Evolutionary conservation across 2,329 filamentous ascomycete genomes (phyloP).

Genomic region (Sarocladium oryzae): DNA sequence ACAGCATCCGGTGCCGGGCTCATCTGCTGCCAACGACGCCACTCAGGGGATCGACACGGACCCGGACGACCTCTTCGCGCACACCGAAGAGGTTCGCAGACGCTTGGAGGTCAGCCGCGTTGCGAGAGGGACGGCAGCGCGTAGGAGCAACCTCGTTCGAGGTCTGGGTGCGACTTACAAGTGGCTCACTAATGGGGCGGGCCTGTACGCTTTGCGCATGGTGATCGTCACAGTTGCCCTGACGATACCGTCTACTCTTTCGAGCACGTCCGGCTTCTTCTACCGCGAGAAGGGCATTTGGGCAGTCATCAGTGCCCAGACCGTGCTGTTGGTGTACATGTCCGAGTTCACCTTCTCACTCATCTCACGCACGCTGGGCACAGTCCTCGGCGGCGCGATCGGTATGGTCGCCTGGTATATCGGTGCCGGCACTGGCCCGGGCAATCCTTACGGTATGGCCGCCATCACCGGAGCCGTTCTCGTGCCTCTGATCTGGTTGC

Average conservation of each 20-base stretch:
- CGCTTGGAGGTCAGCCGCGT: conserved; percentile 29
- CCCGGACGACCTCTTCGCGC: conserved; percentile 13
- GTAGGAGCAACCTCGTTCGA: conserved; percentile 16
- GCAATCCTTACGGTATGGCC: conserved; percentile 43
- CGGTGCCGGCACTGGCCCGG: conserved; percentile 38
- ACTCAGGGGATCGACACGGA: conserved; percentile 17
- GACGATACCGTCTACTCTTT: conserved; percentile 34
- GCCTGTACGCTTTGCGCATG: conserved; percentile 41
- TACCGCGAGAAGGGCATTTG: conserved; percentile 46
- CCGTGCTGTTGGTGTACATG: conserved; percentile 40
- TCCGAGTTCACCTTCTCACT: conserved; percentile 43
- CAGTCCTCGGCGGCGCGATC: conserved; percentile 38
- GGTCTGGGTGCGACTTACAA: conserved; percentile 24
- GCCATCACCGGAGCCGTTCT: conserved; percentile 35
- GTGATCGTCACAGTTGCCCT: conserved; percentile 39
- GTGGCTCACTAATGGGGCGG: conserved; percentile 36
- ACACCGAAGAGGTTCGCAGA: conserved; percentile 17
- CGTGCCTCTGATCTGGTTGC: conserved; percentile 27
- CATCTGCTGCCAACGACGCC: conserved; percentile 8
- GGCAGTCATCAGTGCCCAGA: conserved; percentile 45
- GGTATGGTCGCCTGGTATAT: conserved; percentile 45
- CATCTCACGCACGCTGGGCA: conserved; percentile 33
- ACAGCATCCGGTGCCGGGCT: conserved; percentile 13
- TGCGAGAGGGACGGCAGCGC: conserved; percentile 12
- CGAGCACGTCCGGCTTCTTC: conserved; percentile 39